Conservation (phyloP, 257 asterid genomes). For the Echites panduratus region DNA sequence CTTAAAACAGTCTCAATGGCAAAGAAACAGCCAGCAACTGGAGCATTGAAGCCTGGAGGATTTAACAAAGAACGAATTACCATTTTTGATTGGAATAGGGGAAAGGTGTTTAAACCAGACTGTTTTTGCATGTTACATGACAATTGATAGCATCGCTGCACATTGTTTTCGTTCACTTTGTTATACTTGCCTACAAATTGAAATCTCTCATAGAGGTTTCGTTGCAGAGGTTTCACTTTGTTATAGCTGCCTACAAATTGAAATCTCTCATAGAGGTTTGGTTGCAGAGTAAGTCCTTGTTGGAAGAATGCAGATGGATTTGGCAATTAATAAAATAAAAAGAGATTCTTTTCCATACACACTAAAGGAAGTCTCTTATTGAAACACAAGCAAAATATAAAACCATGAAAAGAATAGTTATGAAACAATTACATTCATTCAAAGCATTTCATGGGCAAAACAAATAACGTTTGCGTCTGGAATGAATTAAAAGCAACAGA, state of each 20-base stretch:
- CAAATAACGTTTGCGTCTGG: background rate
- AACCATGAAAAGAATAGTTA: background rate
- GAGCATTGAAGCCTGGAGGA: constrained; percentile 87
- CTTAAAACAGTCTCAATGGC: constrained; percentile 97
- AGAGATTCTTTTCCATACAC: background rate
- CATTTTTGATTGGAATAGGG: background rate
- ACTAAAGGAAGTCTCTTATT: background rate
- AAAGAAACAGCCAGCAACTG: constrained; percentile 99
- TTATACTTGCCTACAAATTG: background rate
- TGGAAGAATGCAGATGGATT: background rate
- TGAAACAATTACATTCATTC: background rate
- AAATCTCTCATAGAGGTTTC: background rate
- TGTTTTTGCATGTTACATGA: background rate
- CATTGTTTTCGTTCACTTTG: background rate
- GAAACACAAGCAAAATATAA: background rate
- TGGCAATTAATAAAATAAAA: background rate
- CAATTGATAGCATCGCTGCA: background rate
- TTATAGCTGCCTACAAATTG: background rate
- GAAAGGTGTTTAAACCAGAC: background rate
- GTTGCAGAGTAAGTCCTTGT: background rate
- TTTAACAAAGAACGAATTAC: constrained; percentile 7
- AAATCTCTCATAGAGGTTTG: background rate
- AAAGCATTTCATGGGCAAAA: constrained; percentile 1
- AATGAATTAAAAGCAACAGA: background rate
- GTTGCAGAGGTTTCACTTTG: too few species aligned